Evolutionary conservation across 192 early-diverging fungal species (phyloP).

Genomic region (Coemansia sp.): DNA sequence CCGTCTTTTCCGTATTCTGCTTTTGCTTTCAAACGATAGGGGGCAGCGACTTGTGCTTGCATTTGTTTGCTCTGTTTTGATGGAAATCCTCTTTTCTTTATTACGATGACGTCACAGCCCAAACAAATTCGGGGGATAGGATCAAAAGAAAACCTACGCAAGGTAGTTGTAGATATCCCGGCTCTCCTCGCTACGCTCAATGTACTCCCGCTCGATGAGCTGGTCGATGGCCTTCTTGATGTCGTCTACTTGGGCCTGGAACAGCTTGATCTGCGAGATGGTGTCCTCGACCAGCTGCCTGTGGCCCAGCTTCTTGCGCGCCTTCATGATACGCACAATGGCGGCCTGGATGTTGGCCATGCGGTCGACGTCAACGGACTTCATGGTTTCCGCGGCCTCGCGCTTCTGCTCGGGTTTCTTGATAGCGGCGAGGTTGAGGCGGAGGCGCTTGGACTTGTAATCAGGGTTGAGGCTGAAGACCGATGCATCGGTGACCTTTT

Average conservation of each 20-base stretch:
- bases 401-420: conserved; percentile 89
- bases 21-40: too few species aligned
- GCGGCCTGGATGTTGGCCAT: conserved; percentile 96
- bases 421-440: conserved; percentile 84
- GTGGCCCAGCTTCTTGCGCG: conserved; percentile 88
- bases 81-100: too few species aligned
- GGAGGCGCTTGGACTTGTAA: conserved; percentile 85
- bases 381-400: conserved; percentile 91
- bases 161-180: conserved; percentile 87
- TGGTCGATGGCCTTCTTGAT: conserved; percentile 98
- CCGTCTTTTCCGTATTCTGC: too few species aligned
- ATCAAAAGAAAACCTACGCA: conserved; percentile 50
- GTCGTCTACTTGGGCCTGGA: conserved; percentile 84
- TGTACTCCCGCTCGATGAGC: conserved; percentile 88
- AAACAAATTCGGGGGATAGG: background rate
- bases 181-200: conserved; percentile 83
- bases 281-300: conserved; percentile 85
- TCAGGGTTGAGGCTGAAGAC: conserved; percentile 80
- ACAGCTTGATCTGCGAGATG: conserved; percentile 85
- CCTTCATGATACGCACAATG: conserved; percentile 99
- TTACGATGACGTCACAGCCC: too few species aligned
- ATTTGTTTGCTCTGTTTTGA: too few species aligned
- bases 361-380: conserved; percentile 89
- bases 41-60: too few species aligned
- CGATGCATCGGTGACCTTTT: conserved; percentile 16